Evolutionary conservation across 805 yeast genomes (phyloP), one percentile per base, ranked within the genome.

Genomic region (Wickerhamomyces xylosicus): DNA sequence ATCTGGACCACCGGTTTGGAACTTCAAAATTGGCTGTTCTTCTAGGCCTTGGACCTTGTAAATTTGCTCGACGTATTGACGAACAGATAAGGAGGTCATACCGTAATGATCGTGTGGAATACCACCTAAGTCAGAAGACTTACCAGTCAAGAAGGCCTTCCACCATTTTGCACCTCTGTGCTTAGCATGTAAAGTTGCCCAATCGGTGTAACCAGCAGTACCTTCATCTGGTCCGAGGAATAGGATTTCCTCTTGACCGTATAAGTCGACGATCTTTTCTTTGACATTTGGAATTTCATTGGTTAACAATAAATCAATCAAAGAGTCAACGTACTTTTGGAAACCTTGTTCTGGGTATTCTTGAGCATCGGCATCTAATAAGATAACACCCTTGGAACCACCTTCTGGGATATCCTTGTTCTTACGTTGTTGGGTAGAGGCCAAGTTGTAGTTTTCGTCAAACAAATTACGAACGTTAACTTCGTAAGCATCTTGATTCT

Each of bases 151-250:
- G 69, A 90, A 90, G 1, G 97, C 90, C 64, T 86, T 90, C 98
- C 98, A 90, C 87, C 95, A 86, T 38, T 87, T 82, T 36, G 97
- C 95, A 45, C 95, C 95, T 63, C 98, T 79, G 41, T 66, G 63
- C 53, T 83, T 77, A 20, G 98, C 97, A 58, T 90, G 97, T 49
- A 78, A 64, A 19, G 97, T 92, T 10, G 98, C 97, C 97, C 97
- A 90, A 61, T 92, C 89, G 38, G 87, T 95, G 54, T 84, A 80
- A 19, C 81, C 82, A 17, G 98, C 97, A 38, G 97, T 89, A 60
- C 95, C 95, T 70, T 90, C 98, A 65, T 90, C 98, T n/a, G 98
- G 98, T 40, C 98, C 98, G 79, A 90, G 82, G 62, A 85, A 90
- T 50, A 92, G 67, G 52, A 92, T 90, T 68, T 90, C 98, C 37